Percentiles rank a stretch among this genome's conserved stretches.
Evolutionary conservation across 306 rosid species (phyloP).

Genomic region (Castanopsis chinensis): DNA sequence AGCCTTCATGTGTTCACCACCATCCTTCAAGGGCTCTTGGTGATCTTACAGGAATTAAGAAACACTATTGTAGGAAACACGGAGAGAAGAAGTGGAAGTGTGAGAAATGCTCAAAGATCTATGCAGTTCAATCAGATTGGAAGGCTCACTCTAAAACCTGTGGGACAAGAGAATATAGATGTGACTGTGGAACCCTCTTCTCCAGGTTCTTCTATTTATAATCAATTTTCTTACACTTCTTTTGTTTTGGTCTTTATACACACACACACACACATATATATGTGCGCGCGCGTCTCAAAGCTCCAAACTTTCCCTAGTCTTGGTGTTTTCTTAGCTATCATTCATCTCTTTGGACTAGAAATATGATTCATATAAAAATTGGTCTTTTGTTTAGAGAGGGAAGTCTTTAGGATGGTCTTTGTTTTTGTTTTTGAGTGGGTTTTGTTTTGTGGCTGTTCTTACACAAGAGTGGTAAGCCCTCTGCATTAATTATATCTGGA

Average conservation of each 20-base stretch:
- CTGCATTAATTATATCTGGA: slow-evolving; percentile 16
- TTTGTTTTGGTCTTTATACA: not conserved
- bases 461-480: slow-evolving; percentile 32
- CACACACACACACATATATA: too few species aligned
- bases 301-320: not conserved
- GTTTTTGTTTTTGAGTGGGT: slow-evolving; percentile 14
- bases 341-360: not conserved
- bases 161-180: slow-evolving; percentile 95
- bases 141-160: slow-evolving; percentile 96
- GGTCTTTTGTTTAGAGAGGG: slow-evolving; percentile 8
- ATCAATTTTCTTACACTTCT: not conserved
- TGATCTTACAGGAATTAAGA: slow-evolving; percentile 94
- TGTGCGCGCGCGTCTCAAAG: not conserved
- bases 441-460: slow-evolving; percentile 13
- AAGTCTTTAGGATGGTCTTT: not conserved
- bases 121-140: slow-evolving; percentile 99
- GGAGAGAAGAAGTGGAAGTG: slow-evolving; percentile 99
- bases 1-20: slow-evolving; percentile 90
- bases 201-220: slow-evolving; percentile 55
- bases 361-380: not conserved
- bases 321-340: not conserved
- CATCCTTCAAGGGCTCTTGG: slow-evolving; percentile 96
- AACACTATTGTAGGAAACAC: slow-evolving; percentile 89
- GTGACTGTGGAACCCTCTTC: slow-evolving; percentile 97
- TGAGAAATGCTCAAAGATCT: slow-evolving; percentile 87